Evolutionary conservation across 2,329 filamentous ascomycete genomes (phyloP), one percentile per base, ranked within the genome.

Genomic region (Akanthomyces muscarius): DNA sequence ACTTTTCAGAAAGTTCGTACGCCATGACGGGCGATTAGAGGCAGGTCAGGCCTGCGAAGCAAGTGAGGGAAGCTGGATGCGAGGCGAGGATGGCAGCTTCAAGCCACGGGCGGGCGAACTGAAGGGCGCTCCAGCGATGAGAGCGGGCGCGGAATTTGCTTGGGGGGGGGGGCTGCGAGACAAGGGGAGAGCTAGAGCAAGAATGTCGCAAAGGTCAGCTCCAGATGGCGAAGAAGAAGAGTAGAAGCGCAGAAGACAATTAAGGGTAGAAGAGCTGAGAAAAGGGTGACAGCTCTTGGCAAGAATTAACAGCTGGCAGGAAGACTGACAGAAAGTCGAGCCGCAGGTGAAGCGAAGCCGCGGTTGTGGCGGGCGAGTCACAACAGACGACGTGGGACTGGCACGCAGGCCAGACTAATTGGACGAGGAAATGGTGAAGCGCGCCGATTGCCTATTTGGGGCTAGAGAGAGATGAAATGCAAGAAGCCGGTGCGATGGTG

Each of bases 21-120:
- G 67, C 65, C 70, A 72, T 72, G 61, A 48, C 21, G 41, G 30
- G 47, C 50, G 30, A 18, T 50, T 51, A 30, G 64, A 57, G 42
- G 54, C 53, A 25, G 30, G 54, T 42, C 42, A 44, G 44, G 4
- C 60, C 60, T 56, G 60, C 51, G 33, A 56, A 51, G 42, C 42
- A 14, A 62, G 33, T 14, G 25, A 21, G 10, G 3, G 41, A 55
- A 42, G 42, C 28, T 48, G 33, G 14, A 55, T 55, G 42, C 16
- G 21, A 30, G 51, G n/a, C 4, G 33, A 18, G 25, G 41, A 16
- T 41, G 51, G 51, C 16, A 54, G 30, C 28, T 44, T 52, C 14
- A 38, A 42, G 57, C 36, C 47, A 33, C 45, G 18, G 11, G 47
- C 30, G 47, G 47, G 47, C 47, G 36, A 14, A 23, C 6, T 18